Evolutionary conservation across 1,139 yeast genomes (phyloP).

Genomic region (Pichia sp.): DNA sequence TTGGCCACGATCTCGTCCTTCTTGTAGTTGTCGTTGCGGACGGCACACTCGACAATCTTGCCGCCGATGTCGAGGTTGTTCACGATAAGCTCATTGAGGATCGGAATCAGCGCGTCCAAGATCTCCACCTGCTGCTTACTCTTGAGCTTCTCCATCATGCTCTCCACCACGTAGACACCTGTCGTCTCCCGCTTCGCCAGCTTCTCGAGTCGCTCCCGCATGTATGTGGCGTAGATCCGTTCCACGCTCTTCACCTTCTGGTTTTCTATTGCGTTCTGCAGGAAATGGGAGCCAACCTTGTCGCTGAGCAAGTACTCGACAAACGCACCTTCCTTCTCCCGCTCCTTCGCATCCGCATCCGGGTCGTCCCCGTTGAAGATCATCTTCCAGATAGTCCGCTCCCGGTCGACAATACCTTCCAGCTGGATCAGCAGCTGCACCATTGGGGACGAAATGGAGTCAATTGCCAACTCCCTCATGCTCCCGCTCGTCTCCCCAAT

Average conservation of each 20-base stretch:
- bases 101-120: conserved; percentile 67
- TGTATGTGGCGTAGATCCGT: conserved; percentile 65
- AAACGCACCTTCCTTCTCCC: conserved; percentile 70
- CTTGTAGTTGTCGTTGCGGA: conserved; percentile 53
- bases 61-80: conserved; percentile 71
- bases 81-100: conserved; percentile 56
- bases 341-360: conserved; percentile 37
- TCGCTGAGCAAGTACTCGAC: conserved; percentile 82
- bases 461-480: conserved; percentile 71
- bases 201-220: conserved; percentile 68
- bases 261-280: conserved; percentile 64
- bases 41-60: conserved; percentile 65
- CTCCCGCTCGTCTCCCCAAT: conserved; percentile 42
- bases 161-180: conserved; percentile 80
- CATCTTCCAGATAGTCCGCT: conserved; percentile 62
- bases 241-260: conserved; percentile 68
- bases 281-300: conserved; percentile 86
- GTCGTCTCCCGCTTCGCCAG: conserved; percentile 75
- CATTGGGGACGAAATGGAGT: conserved; percentile 84
- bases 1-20: conserved; percentile 62
- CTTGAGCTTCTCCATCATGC: conserved; percentile 57
- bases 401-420: conserved; percentile 76
- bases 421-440: conserved; percentile 73
- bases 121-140: conserved; percentile 57
- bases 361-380: conserved; percentile 36